Conservation (phyloP, 2,329 filamentous ascomycete species). For the Pseudopyrenochaeta lycopersici region DNA sequence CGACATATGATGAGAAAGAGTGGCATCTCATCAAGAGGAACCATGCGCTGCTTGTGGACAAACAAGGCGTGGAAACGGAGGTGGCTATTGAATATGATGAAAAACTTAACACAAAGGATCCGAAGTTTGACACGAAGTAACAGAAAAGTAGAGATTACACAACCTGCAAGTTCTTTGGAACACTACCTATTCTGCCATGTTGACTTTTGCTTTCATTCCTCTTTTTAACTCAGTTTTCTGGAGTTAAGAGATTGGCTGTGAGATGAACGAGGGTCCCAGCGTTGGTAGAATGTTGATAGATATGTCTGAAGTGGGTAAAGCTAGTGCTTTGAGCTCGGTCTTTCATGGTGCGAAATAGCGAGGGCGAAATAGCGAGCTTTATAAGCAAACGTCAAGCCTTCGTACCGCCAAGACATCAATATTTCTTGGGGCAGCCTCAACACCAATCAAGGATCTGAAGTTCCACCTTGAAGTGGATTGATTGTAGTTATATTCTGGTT, state of each 20-base stretch:
- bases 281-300: no score
- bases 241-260: no score
- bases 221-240: no score
- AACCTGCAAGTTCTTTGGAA: no score
- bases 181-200: no score
- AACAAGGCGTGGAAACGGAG: constrained; percentile 49
- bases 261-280: no score
- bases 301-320: no score
- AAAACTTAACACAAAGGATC: constrained; percentile 52
- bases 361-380: neutral
- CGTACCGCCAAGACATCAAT: neutral
- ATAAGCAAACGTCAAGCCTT: neutral
- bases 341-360: neutral
- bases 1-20: constrained; percentile 61
- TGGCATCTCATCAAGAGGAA: constrained; percentile 63
- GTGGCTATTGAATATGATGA: constrained; percentile 48
- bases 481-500: neutral
- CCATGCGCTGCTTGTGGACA: constrained; percentile 54
- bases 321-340: neutral
- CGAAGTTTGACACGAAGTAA: constrained; percentile 29
- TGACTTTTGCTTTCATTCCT: no score
- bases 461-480: neutral
- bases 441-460: neutral
- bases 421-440: neutral
- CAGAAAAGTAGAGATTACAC: neutral